Evolutionary conservation across 2,329 filamentous ascomycete species (phyloP).

Genomic region (Ceratocystis eucalypticola): DNA sequence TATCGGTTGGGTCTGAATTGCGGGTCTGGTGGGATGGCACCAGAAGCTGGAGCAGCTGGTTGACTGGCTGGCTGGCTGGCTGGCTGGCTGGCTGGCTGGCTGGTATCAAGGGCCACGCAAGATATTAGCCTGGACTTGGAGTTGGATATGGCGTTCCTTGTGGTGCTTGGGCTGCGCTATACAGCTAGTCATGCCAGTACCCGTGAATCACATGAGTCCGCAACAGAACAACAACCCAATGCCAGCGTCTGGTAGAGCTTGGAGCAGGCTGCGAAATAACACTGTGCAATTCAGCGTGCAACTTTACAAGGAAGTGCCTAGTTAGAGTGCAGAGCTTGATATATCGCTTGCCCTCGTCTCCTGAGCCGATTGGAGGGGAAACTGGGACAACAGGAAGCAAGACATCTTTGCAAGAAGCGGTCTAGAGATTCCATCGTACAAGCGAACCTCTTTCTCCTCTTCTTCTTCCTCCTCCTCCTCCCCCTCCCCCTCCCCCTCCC

Average conservation of each 20-base stretch:
- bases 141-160: too few species aligned
- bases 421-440: neutral
- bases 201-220: neutral
- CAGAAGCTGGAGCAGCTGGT: neutral
- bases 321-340: neutral
- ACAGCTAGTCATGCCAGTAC: neutral
- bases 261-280: neutral
- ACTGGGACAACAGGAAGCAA: constrained; percentile 4
- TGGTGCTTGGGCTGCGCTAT: neutral
- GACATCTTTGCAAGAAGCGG: neutral
- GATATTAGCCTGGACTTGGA: too few species aligned
- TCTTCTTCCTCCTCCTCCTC: neutral
- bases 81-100: too few species aligned
- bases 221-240: neutral
- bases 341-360: neutral
- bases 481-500: too few species aligned
- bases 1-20: neutral
- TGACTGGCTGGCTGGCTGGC: too few species aligned
- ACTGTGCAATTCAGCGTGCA: neutral
- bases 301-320: neutral
- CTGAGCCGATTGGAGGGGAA: neutral
- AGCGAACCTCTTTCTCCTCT: neutral
- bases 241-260: neutral
- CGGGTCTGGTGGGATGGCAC: neutral
- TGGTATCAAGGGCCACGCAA: too few species aligned